Evolutionary conservation across 192 early-diverging fungal genomes (phyloP), one percentile per base, ranked within the genome.

Genomic region (Coemansia reversa): DNA sequence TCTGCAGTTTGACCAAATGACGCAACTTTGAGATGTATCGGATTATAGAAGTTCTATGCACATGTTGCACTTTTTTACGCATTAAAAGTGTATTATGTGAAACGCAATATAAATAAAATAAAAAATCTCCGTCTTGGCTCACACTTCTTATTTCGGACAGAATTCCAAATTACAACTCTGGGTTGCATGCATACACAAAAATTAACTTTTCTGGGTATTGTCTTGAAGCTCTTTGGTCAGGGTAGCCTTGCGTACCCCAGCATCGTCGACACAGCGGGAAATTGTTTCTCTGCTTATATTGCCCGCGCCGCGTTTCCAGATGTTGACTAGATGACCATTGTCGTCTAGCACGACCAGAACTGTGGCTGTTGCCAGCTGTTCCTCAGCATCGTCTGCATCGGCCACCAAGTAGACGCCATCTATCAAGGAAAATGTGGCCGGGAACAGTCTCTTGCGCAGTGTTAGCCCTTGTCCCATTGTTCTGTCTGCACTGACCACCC

Each of bases 401-500:
- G 79, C 79, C 56, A 81, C 74, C 66, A 81, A 27, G 45, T 67
- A 73, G 5, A 52, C 53, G 32, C 69, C 78, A 35, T 79, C 77
- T 22, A 81, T 61, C 48, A 81, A 60, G 3, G 70, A 33, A 47
- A 76, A 76, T 0, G 74, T 72, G 11, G 79, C 66, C 9, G 79
- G 79, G 23, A 59, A 63, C 54, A 81, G 63, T 24, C 63, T 58
- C 32, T 48, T 60, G 5, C 27, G 5, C 19, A 76, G 32, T n/a
- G 16, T 30, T 63, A 81, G 45, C 32, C 45, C 39, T 51, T 18
- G 22, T 7, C 24, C 28, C 39, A 52, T 62, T 47, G 54, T 61
- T 22, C 60, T 73, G 22, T 76, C 69, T 52, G 86, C 89, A 23
- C 76, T 76, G 51, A 91, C 89, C 53, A 89, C 76, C 5, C 91